phyloP scores from a whole-genome alignment of 2,329 filamentous ascomycete genomes.

The Sordariomycetes sp. region DNA sequence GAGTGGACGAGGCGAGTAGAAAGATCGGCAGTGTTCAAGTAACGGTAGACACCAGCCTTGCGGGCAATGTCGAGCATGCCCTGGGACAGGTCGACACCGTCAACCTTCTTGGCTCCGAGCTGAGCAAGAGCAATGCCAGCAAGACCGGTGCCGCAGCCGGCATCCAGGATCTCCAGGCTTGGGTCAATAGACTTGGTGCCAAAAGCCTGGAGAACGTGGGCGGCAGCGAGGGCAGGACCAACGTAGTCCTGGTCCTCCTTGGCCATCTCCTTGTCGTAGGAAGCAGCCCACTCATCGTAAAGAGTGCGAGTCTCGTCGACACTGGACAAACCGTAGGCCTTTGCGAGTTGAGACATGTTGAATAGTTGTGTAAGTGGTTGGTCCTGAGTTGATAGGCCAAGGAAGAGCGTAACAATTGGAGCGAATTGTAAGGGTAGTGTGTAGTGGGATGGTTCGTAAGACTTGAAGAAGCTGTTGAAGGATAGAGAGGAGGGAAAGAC shows the following conservation, averaged over 20 bases:
- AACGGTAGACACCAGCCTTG: slow-evolving; percentile 35
- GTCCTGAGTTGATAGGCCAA: slow-evolving; percentile 1
- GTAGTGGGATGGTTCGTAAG: not conserved
- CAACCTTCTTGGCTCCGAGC: slow-evolving; percentile 32
- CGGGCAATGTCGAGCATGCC: slow-evolving; percentile 44
- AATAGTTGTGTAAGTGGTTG: not conserved
- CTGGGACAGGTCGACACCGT: slow-evolving; percentile 41
- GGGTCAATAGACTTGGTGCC: slow-evolving; percentile 13
- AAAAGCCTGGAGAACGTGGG: slow-evolving; percentile 20
- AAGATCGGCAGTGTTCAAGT: slow-evolving; percentile 35
- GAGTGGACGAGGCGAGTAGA: slow-evolving; percentile 27
- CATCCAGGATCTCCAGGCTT: slow-evolving; percentile 33
- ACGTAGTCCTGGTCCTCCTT: slow-evolving; percentile 27
- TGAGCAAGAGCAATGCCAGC: slow-evolving; percentile 37
- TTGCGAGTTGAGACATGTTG: slow-evolving; percentile 17
- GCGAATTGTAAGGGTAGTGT: not conserved
- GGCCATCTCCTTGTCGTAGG: slow-evolving; percentile 24
- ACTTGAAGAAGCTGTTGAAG: not conserved
- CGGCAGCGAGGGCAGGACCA: slow-evolving; percentile 26
- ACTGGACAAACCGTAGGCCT: slow-evolving; percentile 15
- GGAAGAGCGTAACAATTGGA: not conserved
- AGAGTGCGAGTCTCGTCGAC: slow-evolving; percentile 15
- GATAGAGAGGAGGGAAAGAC: too few relatives aligned
- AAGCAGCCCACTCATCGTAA: slow-evolving; percentile 25
- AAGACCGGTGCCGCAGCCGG: slow-evolving; percentile 47